These are phyloP conservation scores for Microstroma glucosiphilum DNA, from an alignment of 1,284 basidiomycete genomes.

Conservation along the genomic window DNA sequence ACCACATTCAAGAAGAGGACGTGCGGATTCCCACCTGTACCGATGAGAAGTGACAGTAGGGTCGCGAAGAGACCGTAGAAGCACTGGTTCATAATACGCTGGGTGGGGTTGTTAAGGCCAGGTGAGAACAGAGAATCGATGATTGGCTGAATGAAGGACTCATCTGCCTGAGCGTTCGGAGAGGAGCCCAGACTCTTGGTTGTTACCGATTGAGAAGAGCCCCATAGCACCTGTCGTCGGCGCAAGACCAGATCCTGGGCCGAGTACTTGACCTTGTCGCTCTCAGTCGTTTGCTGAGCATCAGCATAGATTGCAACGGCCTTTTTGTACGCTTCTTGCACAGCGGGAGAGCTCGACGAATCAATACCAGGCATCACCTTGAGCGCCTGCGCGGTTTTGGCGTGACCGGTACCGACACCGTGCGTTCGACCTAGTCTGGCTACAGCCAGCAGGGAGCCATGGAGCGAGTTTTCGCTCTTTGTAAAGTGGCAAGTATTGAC, in stretches of 20 bases:
- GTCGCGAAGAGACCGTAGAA: conserved; percentile 51
- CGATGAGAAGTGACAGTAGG: conserved; percentile 39
- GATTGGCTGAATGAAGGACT: conserved; percentile 19
- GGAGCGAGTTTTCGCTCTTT: neutral
- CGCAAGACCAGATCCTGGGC: too few relatives aligned
- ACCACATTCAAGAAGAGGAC: conserved; percentile 48
- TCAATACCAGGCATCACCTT: too few relatives aligned
- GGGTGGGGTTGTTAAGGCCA: conserved; percentile 39
- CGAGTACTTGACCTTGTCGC: too few relatives aligned
- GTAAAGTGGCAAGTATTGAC: neutral
- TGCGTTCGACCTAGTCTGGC: neutral
- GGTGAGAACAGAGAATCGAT: conserved; percentile 41
- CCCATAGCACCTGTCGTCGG: too few relatives aligned
- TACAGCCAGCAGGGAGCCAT: neutral
- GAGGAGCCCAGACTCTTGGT: too few relatives aligned
- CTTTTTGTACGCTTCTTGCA: too few relatives aligned
- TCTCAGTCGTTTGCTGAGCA: too few relatives aligned
- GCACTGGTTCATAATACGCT: conserved; percentile 47
- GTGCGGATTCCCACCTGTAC: conserved; percentile 49
- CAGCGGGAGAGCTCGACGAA: too few relatives aligned
- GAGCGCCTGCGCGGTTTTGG: neutral
- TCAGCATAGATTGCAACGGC: too few relatives aligned
- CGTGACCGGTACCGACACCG: neutral
- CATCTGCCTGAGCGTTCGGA: too few relatives aligned
- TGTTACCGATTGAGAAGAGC: too few relatives aligned